Conservation (phyloP, 345 rosid genomes). For the Pugionium cornutum region DNA sequence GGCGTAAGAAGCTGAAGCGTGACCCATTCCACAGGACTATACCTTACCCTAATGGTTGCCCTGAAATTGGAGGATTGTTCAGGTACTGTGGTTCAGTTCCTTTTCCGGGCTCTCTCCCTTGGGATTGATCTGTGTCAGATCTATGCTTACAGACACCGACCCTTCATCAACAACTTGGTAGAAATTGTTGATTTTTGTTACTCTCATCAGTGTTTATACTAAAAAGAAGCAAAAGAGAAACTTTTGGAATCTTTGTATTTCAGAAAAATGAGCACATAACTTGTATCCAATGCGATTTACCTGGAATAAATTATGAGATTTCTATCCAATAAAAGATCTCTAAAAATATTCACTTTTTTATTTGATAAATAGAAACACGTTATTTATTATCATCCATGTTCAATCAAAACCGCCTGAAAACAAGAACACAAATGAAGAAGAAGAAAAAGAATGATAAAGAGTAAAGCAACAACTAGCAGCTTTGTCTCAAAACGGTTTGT, state of each 20-base stretch:
- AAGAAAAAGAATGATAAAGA: conserved; percentile 26
- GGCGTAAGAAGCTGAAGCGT: conserved; percentile 81
- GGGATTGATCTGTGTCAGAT: conserved; percentile 44
- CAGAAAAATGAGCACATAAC: neutral
- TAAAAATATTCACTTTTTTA: conserved; percentile 17
- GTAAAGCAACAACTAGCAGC: conserved; percentile 18
- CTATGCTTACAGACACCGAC: neutral
- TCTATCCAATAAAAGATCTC: conserved; percentile 4
- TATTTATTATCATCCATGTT: conserved; percentile 21
- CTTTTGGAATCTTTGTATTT: conserved; percentile 11
- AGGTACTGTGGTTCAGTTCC: conserved; percentile 75
- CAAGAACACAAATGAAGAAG: conserved; percentile 31
- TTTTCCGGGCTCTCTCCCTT: conserved; percentile 80
- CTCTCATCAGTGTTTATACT: conserved; percentile 19
- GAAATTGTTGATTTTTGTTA: conserved; percentile 8
- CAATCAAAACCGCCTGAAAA: conserved; percentile 16
- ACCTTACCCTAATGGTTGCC: conserved; percentile 92
- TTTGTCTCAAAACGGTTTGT: conserved; percentile 58
- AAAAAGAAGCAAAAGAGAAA: neutral
- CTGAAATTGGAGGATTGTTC: conserved; percentile 76
- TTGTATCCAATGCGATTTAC: conserved; percentile 8
- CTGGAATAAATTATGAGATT: conserved; percentile 9
- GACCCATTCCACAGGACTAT: conserved; percentile 92
- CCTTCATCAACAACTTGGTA: conserved; percentile 7
- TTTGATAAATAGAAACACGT: conserved; percentile 20